Conservation (phyloP, 2,329 filamentous ascomycete genomes). For the Coniochaeta sp. region DNA sequence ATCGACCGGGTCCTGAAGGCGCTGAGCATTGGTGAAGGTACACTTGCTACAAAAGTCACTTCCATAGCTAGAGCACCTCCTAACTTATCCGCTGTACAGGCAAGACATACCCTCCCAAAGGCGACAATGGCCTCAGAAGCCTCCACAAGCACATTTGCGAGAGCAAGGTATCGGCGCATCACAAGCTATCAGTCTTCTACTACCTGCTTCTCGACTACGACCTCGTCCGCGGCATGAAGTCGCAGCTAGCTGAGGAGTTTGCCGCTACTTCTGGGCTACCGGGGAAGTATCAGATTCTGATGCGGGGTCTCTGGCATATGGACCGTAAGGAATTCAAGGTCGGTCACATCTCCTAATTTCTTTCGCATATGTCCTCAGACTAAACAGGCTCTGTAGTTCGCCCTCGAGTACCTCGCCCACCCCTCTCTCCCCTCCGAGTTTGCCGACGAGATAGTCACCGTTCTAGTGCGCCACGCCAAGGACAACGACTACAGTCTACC, state of each 20-base stretch:
- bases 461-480: slow-evolving; percentile 55
- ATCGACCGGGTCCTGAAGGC: slow-evolving; percentile 70
- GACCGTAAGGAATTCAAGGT: slow-evolving; percentile 65
- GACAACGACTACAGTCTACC: slow-evolving; percentile 56
- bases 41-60: not conserved
- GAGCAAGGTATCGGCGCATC: slow-evolving; percentile 57
- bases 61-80: not conserved
- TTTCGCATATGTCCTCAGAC: slow-evolving; percentile 7
- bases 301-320: slow-evolving; percentile 75
- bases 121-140: slow-evolving; percentile 57
- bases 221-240: slow-evolving; percentile 35
- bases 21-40: slow-evolving; percentile 43
- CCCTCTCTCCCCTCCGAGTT: slow-evolving; percentile 76
- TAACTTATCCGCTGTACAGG: slow-evolving; percentile 30
- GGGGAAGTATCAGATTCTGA: slow-evolving; percentile 69
- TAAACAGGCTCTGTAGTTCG: slow-evolving; percentile 33
- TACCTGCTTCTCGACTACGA: slow-evolving; percentile 75
- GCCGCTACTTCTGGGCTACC: slow-evolving; percentile 59
- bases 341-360: slow-evolving; percentile 6
- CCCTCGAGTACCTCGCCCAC: slow-evolving; percentile 70
- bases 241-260: slow-evolving; percentile 48
- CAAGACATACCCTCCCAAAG: slow-evolving; percentile 68
- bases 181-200: slow-evolving; percentile 77
- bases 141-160: slow-evolving; percentile 65
- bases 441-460: slow-evolving; percentile 70